A percentile compares a stretch with the other conserved stretches of the same genome.
phyloP scores from a whole-genome alignment of 257 asterid species.

The Lithospermum erythrorhizon region DNA sequence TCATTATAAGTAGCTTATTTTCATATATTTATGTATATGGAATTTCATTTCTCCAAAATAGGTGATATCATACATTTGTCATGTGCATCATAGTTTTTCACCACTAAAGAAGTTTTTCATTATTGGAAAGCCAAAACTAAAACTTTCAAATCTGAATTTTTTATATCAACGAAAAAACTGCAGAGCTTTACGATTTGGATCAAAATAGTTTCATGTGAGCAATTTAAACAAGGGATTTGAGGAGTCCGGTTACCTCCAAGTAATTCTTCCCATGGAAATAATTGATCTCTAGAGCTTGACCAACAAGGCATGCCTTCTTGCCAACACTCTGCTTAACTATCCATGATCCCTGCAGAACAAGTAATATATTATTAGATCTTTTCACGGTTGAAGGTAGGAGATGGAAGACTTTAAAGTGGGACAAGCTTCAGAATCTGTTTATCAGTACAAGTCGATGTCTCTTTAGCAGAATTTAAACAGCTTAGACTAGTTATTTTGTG shows the following conservation, averaged over 20 bases:
- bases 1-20: too few relatives aligned
- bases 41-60: background rate
- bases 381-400: background rate
- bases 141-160: background rate
- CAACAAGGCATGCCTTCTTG: slow-evolving; percentile 72
- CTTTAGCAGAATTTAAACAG: background rate
- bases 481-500: background rate
- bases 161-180: background rate
- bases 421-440: background rate
- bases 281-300: slow-evolving; percentile 73
- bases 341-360: slow-evolving; percentile 82
- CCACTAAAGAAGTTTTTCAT: background rate
- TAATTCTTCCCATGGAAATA: slow-evolving; percentile 81
- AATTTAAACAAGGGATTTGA: background rate
- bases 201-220: background rate
- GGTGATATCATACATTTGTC: background rate
- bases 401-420: background rate
- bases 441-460: background rate
- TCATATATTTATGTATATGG: too few relatives aligned
- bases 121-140: background rate
- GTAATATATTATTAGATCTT: background rate
- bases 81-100: background rate
- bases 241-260: slow-evolving; percentile 57
- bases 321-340: slow-evolving; percentile 96
- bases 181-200: background rate